phyloP scores from a whole-genome alignment of 306 rosid species.

The Cucurbita maxima region DNA sequence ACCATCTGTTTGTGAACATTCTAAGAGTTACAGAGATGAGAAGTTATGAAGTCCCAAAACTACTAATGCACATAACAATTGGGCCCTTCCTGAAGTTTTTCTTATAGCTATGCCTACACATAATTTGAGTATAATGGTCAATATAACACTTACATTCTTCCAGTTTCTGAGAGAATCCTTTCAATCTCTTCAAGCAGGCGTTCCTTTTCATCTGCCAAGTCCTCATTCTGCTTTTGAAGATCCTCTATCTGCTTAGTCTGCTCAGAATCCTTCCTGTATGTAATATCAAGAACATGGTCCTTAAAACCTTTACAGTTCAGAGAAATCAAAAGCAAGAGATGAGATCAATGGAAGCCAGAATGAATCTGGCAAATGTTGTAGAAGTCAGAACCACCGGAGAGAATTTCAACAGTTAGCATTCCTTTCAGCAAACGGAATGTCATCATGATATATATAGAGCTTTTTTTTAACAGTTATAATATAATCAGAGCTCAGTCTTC shows the following conservation, averaged over 20 bases:
- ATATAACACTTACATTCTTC: constrained; percentile 21
- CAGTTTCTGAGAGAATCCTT: constrained; percentile 48
- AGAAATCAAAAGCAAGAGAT: neutral
- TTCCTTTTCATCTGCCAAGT: constrained; percentile 61
- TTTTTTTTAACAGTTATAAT: neutral
- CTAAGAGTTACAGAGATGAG: neutral
- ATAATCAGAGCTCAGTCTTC: no score
- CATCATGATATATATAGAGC: neutral
- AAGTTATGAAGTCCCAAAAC: neutral
- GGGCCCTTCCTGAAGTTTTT: neutral
- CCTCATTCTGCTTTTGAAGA: constrained; percentile 84
- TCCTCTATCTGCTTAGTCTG: constrained; percentile 95
- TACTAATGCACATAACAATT: neutral
- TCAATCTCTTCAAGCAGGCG: constrained; percentile 77
- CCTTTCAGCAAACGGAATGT: neutral
- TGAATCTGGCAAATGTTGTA: neutral
- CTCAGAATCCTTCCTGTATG: constrained; percentile 90
- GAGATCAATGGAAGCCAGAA: neutral
- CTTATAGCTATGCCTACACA: neutral
- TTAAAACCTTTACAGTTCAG: neutral
- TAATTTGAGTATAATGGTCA: neutral
- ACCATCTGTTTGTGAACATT: neutral
- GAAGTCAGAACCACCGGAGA: neutral
- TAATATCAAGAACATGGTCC: neutral
- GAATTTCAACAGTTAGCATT: neutral